Percentiles rank a stretch among this genome's conserved stretches.
These are phyloP conservation scores for Pyracantha coccinea DNA, from an alignment of 331 rosid species.

Conservation along the genomic window DNA sequence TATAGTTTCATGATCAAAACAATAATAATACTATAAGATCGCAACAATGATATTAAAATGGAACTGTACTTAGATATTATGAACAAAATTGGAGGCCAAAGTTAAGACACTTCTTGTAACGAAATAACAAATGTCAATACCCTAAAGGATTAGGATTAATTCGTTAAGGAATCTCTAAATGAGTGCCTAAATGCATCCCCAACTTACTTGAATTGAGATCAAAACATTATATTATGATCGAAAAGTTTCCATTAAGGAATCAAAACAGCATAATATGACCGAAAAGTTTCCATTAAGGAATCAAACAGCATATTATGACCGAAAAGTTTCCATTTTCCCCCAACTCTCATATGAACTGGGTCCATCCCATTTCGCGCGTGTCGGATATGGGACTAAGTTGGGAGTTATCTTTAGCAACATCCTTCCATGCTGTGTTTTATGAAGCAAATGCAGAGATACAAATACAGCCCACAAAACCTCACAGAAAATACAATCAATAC, in stretches of 20 bases:
- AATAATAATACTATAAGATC: not conserved
- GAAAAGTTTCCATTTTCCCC: not conserved
- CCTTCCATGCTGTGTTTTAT: no score
- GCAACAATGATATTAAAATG: not conserved
- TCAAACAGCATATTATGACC: not conserved
- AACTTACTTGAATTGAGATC: conserved; percentile 84
- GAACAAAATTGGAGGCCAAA: not conserved
- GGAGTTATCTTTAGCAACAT: not conserved
- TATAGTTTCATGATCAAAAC: not conserved
- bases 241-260: not conserved
- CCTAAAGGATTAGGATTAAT: not conserved
- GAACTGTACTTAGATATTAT: not conserved
- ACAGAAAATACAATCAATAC: not conserved
- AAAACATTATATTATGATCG: not conserved
- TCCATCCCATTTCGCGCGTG: not conserved
- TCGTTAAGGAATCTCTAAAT: not conserved
- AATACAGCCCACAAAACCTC: not conserved
- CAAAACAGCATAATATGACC: no score
- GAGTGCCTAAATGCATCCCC: not conserved
- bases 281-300: no score
- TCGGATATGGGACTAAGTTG: not conserved
- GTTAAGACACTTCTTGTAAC: not conserved
- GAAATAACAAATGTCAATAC: not conserved
- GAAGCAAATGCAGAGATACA: not conserved
- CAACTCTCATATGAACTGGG: not conserved